phyloP scores from a whole-genome alignment of 2,329 filamentous ascomycete genomes.

The Pseudocercospora musae region DNA sequence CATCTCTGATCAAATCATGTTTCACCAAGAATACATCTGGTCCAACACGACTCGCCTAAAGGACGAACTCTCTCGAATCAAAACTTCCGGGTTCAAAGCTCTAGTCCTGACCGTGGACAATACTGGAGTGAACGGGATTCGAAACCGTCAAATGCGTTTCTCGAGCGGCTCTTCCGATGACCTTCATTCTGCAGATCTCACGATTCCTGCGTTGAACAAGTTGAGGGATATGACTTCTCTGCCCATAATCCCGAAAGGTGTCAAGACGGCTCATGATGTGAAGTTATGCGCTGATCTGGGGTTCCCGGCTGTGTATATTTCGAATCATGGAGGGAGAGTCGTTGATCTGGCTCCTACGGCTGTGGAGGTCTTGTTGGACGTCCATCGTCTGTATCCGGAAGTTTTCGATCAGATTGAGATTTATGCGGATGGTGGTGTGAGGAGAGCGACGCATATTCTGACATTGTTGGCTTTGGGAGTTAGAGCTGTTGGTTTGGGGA shows the following conservation, averaged over 20 bases:
- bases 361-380: constrained; percentile 72
- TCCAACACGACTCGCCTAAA: constrained; percentile 33
- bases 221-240: constrained; percentile 18
- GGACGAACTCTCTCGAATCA: constrained; percentile 33
- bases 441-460: constrained; percentile 37
- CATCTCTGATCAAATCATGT: constrained; percentile 36
- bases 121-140: constrained; percentile 38
- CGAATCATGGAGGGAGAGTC: constrained; percentile 43
- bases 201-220: constrained; percentile 9
- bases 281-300: constrained; percentile 37
- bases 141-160: constrained; percentile 22
- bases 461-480: constrained; percentile 40
- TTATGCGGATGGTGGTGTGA: constrained; percentile 41
- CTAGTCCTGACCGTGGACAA: constrained; percentile 43
- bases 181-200: constrained; percentile 14
- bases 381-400: constrained; percentile 55
- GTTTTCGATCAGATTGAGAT: constrained; percentile 42
- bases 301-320: constrained; percentile 40
- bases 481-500: constrained; percentile 45
- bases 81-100: constrained; percentile 39
- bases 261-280: constrained; percentile 41
- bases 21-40: constrained; percentile 43
- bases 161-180: constrained; percentile 7
- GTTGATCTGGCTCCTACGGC: constrained; percentile 58
- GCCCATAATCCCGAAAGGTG: constrained; percentile 33